A percentile compares a stretch with the other conserved stretches of the same genome.
Evolutionary conservation across 2,329 filamentous ascomycete genomes (phyloP).

Genomic region (Didymella arachidicola): DNA sequence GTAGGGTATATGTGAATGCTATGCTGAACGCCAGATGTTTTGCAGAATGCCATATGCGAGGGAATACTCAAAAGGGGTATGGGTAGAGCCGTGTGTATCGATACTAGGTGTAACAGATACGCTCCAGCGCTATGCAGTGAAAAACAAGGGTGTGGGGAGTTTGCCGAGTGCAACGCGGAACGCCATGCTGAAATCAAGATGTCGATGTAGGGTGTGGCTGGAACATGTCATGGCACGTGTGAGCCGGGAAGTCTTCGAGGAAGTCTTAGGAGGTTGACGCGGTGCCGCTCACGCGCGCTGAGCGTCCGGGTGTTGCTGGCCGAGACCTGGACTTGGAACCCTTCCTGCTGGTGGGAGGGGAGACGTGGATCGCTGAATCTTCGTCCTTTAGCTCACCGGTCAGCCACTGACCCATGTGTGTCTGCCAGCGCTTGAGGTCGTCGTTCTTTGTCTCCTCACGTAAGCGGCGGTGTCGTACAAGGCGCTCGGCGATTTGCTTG

Average conservation of each 20-base stretch:
- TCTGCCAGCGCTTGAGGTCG: constrained; percentile 48
- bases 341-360: constrained; percentile 2
- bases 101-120: not conserved
- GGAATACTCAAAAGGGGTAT: not conserved
- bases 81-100: not conserved
- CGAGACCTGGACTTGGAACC: constrained; percentile 11
- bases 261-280: not conserved
- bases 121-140: constrained; percentile 15
- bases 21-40: constrained; percentile 1
- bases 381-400: constrained; percentile 45
- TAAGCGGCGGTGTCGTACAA: constrained; percentile 56
- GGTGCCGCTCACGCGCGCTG: not conserved
- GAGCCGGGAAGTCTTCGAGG: not conserved
- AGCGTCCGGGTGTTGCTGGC: constrained; percentile 3
- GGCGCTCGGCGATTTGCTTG: constrained; percentile 57
- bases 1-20: not conserved
- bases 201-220: not conserved
- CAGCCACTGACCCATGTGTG: constrained; percentile 51
- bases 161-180: constrained; percentile 3
- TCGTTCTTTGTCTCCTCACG: constrained; percentile 51
- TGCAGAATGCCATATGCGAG: not conserved
- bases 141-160: not conserved
- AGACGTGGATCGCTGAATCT: constrained; percentile 26
- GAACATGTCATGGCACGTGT: not conserved
- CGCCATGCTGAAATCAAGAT: constrained; percentile 9